Evolutionary conservation across 192 early-diverging fungal species (phyloP).

Genomic region (Glomus cerebriforme): DNA sequence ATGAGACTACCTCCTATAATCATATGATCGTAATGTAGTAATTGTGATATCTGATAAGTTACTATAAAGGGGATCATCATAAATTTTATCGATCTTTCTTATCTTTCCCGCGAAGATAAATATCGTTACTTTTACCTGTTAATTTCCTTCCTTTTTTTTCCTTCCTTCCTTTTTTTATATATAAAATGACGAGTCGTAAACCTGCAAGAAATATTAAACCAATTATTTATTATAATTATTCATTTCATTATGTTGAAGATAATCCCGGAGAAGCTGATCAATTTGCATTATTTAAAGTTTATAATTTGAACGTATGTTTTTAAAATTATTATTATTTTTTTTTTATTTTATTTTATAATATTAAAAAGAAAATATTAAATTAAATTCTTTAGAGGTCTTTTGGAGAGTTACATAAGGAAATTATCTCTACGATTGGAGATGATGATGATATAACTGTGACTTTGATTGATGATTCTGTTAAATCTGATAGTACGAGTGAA

Average conservation of each 20-base stretch:
- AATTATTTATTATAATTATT: slow-evolving; percentile 1
- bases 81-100: no score
- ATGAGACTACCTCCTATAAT: no score
- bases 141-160: no score
- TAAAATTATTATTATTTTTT: background rate
- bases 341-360: background rate
- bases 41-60: no score
- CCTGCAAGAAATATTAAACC: background rate
- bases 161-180: no score
- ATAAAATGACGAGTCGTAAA: background rate
- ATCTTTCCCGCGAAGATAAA: no score
- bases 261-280: background rate
- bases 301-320: slow-evolving; percentile 7
- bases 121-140: no score
- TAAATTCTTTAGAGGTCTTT: background rate
- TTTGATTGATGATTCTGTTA: background rate
- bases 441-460: background rate
- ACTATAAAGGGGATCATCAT: no score
- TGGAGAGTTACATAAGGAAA: background rate
- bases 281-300: slow-evolving; percentile 2
- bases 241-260: slow-evolving; percentile 9
- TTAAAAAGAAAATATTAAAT: background rate
- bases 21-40: no score
- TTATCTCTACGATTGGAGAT: background rate
- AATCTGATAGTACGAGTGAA: background rate